phyloP scores from a whole-genome alignment of 192 early-diverging fungal genomes.

The Bifiguratus adelaidae region DNA sequence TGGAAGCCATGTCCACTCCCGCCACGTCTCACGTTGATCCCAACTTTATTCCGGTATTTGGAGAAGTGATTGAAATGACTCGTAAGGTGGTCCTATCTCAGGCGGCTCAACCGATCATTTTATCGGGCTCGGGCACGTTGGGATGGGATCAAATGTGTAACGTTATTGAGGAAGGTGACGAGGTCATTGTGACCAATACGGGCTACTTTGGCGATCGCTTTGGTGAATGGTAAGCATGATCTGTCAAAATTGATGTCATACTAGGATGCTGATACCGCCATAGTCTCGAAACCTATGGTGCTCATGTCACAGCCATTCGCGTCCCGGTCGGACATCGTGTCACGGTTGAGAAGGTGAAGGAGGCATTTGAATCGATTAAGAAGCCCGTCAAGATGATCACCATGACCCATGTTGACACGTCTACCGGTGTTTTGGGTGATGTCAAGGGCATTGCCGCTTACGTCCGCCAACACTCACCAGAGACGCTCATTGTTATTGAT shows the following conservation, averaged over 20 bases:
- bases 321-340: constrained; percentile 63
- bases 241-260: too few species aligned
- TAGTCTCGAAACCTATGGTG: constrained; percentile 81
- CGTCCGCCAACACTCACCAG: constrained; percentile 66
- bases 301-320: constrained; percentile 67
- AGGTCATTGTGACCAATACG: constrained; percentile 80
- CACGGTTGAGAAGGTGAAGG: constrained; percentile 49
- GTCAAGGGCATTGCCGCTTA: constrained; percentile 64
- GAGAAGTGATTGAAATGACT: constrained; percentile 75
- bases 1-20: constrained; percentile 76
- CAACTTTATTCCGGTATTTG: constrained; percentile 78
- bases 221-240: constrained; percentile 63
- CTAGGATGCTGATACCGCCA: too few species aligned
- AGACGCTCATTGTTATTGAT: constrained; percentile 86
- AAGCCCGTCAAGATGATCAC: constrained; percentile 81
- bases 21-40: constrained; percentile 91
- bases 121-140: constrained; percentile 94
- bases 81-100: constrained; percentile 72
- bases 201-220: constrained; percentile 97
- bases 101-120: constrained; percentile 83
- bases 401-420: constrained; percentile 94
- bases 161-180: constrained; percentile 79
- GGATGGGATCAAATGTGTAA: constrained; percentile 97
- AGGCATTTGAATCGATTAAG: constrained; percentile 35
- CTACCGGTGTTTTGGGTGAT: constrained; percentile 84